Base-by-base conservation (phyloP, 75 land plant genomes). In the Pseudotsuga menziesii region DNA sequence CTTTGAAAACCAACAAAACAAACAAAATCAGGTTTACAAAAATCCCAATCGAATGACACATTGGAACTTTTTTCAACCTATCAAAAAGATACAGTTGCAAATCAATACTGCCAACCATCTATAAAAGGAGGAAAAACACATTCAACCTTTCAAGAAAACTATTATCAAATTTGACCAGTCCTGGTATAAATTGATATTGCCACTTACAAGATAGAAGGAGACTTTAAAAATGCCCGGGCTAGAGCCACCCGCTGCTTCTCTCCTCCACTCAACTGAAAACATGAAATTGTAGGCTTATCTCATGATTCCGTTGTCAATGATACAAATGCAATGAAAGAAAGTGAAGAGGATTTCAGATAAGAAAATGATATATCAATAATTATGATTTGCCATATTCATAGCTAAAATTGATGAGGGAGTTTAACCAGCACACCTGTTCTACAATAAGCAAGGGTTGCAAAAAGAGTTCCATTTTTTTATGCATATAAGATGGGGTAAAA, bases 181-280 rank as follows among this genome's bases (percentile, higher is more conserved):
- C n/a, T n/a, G 17, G 27, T 79, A 25, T 20, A 5, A 64, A 32
- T 64, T 35, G 35, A 29, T 5, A 29, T 64, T n/a, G 4, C 35
- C 41, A 35, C 89, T 80, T 87, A 96, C 98, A 96, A 66, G 74
- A 96, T 86, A 20, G 93, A 79, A 58, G 99, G 88, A 12, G 87
- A 89, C 77, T 96, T 96, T 75, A 96, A 77, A 77, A 96, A 94
- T 52, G 97, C 95, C 72, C 99, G 91, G 22, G 99, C 99, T 72
- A 96, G 78, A 17, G 99, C 92, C 23, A 96, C 93, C 27, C 99
- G 87, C 79, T 96, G 99, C 83, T 96, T 96, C 75, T 96, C 99
- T 60, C 99, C 99, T 75, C 99, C 99, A 83, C 99, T 96, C 80
- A 96, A 82, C 99, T 96, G 91, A 76, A 79, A 71, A 74, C 41